Evolutionary conservation across 2,329 filamentous ascomycete species (phyloP).

Genomic region (Xylaria sp.): DNA sequence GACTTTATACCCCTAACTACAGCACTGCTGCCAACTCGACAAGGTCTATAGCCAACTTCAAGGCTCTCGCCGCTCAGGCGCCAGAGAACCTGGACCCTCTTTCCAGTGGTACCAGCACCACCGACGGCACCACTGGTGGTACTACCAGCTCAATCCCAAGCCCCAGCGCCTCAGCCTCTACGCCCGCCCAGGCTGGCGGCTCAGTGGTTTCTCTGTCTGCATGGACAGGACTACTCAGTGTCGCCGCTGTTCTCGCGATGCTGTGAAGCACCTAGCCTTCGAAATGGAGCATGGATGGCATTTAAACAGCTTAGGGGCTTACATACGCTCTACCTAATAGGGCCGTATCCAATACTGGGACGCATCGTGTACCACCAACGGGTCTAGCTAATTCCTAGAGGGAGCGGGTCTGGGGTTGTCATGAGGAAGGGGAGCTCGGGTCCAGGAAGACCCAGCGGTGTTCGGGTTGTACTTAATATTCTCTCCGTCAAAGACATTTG

Average conservation of each 20-base stretch:
- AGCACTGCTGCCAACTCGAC: slow-evolving; percentile 63
- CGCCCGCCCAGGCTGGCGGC: slow-evolving; percentile 38
- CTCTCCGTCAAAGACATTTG: slow-evolving; percentile 8
- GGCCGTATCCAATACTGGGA: slow-evolving; percentile 6
- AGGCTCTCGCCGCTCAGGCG: slow-evolving; percentile 52
- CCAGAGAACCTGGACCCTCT: slow-evolving; percentile 49
- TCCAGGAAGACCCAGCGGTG: slow-evolving; percentile 23
- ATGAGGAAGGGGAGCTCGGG: slow-evolving; percentile 18
- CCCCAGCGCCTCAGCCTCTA: slow-evolving; percentile 22
- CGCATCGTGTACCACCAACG: neutral
- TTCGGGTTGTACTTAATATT: slow-evolving; percentile 15
- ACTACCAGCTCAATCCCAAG: slow-evolving; percentile 37
- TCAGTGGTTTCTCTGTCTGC: slow-evolving; percentile 53
- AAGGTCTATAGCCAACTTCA: slow-evolving; percentile 64
- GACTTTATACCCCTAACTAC: neutral
- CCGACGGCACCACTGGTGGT: slow-evolving; percentile 27
- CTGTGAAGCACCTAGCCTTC: slow-evolving; percentile 46
- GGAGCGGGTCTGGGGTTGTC: neutral
- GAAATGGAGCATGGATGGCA: neutral
- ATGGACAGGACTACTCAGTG: slow-evolving; percentile 56
- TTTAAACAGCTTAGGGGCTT: neutral
- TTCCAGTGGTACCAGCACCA: slow-evolving; percentile 33
- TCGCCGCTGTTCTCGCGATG: slow-evolving; percentile 56
- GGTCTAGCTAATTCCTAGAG: neutral
- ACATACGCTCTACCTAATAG: neutral